A percentile compares a stretch with the other conserved stretches of the same genome.
Evolutionary conservation across 805 yeast genomes (phyloP).

Genomic region (Ogataea nitratoaversa): DNA sequence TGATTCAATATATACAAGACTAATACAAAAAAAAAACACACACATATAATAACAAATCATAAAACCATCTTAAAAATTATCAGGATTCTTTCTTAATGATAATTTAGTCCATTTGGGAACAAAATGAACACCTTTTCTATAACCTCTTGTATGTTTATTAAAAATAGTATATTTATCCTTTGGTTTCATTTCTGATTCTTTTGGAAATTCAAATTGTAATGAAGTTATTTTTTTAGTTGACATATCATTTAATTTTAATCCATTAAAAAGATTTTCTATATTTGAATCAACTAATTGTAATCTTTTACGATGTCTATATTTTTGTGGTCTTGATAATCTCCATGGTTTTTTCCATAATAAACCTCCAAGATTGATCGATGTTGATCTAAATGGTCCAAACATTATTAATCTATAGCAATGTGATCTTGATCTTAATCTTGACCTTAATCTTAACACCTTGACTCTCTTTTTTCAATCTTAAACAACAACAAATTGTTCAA

Average conservation of each 20-base stretch:
- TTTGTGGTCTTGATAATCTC: constrained; percentile 75
- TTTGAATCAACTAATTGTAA: constrained; percentile 78
- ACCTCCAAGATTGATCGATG: constrained; percentile 61
- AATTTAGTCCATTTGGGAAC: constrained; percentile 91
- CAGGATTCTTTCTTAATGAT: constrained; percentile 76
- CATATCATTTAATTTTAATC: constrained; percentile 35
- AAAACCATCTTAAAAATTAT: constrained; percentile 43
- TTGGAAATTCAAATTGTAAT: constrained; percentile 56
- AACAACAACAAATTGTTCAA: too few relatives aligned
- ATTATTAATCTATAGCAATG: too few relatives aligned
- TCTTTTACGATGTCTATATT: constrained; percentile 79
- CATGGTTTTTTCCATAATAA: constrained; percentile 77
- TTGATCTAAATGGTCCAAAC: constrained; percentile 63
- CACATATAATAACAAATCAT: neutral
- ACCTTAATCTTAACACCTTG: too few relatives aligned
- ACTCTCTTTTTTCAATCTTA: too few relatives aligned
- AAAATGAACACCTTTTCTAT: constrained; percentile 84
- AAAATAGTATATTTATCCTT: constrained; percentile 85
- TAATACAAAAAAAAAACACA: neutral
- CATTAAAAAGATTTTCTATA: constrained; percentile 58
- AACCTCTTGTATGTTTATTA: constrained; percentile 66
- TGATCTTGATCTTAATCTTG: too few relatives aligned
- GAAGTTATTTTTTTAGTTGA: constrained; percentile 31
- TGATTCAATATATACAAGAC: neutral
- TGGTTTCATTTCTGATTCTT: constrained; percentile 74